These are phyloP conservation scores for Neltuma alba DNA, from an alignment of 306 rosid species.

Conservation along the genomic window DNA sequence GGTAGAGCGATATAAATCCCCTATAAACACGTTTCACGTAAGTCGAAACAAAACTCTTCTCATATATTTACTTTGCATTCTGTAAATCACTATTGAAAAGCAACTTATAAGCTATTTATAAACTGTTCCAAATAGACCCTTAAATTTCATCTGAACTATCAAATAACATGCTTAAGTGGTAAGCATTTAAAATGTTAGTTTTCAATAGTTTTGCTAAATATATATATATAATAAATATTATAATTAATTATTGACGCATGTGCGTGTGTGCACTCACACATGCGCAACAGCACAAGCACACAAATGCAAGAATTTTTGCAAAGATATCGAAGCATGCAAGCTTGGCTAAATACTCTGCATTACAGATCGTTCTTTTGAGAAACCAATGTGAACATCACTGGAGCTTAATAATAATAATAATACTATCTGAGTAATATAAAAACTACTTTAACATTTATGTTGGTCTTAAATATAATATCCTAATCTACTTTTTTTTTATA, in stretches of 20 bases:
- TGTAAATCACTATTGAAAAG: too few relatives aligned
- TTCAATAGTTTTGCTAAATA: not conserved
- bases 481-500: too few relatives aligned
- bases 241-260: not conserved
- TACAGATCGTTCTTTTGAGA: not conserved
- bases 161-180: not conserved
- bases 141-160: not conserved
- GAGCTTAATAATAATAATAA: not conserved
- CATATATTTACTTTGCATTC: too few relatives aligned
- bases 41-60: too few relatives aligned
- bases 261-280: not conserved
- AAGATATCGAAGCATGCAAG: not conserved
- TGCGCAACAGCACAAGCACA: not conserved
- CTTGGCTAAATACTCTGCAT: constrained; percentile 13
- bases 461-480: too few relatives aligned
- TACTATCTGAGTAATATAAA: too few relatives aligned
- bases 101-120: too few relatives aligned
- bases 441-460: too few relatives aligned
- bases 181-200: not conserved
- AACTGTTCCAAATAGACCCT: too few relatives aligned
- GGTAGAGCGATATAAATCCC: too few relatives aligned
- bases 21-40: too few relatives aligned
- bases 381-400: not conserved
- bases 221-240: not conserved
- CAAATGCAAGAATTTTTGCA: constrained; percentile 4